These are phyloP conservation scores for Clavispora asparagi DNA, from an alignment of 805 yeast genomes.

Conservation along the genomic window DNA sequence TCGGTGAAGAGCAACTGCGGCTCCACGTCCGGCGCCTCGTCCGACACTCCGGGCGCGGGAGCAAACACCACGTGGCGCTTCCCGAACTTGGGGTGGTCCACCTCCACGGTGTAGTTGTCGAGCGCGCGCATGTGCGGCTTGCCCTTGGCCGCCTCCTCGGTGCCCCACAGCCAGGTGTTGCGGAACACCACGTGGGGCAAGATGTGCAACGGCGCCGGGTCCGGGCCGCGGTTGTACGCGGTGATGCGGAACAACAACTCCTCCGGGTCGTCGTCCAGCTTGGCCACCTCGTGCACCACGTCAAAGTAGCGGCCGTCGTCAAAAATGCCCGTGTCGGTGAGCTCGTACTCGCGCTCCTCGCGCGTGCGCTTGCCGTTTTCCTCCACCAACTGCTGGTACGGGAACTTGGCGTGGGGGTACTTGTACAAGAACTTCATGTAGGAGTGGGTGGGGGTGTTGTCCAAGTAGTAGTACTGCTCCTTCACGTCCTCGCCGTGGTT, in stretches of 20 bases:
- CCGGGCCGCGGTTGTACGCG: slow-evolving; percentile 77
- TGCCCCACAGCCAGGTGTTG: slow-evolving; percentile 94
- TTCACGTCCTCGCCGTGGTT: slow-evolving; percentile 96
- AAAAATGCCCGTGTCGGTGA: slow-evolving; percentile 74
- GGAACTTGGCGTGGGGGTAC: slow-evolving; percentile 83
- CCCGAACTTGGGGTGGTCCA: slow-evolving; percentile 69
- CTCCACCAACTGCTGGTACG: slow-evolving; percentile 68
- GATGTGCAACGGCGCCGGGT: slow-evolving; percentile 84
- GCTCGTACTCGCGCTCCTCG: slow-evolving; percentile 70
- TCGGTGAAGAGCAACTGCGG: slow-evolving; percentile 81
- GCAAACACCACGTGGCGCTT: slow-evolving; percentile 60
- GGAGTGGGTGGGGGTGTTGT: slow-evolving; percentile 89
- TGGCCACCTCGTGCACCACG: slow-evolving; percentile 85
- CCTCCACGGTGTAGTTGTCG: slow-evolving; percentile 44
- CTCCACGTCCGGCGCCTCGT: slow-evolving; percentile 58
- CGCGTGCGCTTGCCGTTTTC: slow-evolving; percentile 65
- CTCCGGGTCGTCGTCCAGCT: slow-evolving; percentile 73
- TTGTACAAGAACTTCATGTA: slow-evolving; percentile 89
- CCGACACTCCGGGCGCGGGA: slow-evolving; percentile 75
- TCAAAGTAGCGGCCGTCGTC: slow-evolving; percentile 79
- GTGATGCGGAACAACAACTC: slow-evolving; percentile 79
- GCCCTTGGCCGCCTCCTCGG: slow-evolving; percentile 38
- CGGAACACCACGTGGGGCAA: slow-evolving; percentile 80
- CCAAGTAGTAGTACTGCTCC: slow-evolving; percentile 78
- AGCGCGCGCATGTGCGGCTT: slow-evolving; percentile 47